phyloP scores from a whole-genome alignment of 345 rosid genomes.

The Boechera stricta region DNA sequence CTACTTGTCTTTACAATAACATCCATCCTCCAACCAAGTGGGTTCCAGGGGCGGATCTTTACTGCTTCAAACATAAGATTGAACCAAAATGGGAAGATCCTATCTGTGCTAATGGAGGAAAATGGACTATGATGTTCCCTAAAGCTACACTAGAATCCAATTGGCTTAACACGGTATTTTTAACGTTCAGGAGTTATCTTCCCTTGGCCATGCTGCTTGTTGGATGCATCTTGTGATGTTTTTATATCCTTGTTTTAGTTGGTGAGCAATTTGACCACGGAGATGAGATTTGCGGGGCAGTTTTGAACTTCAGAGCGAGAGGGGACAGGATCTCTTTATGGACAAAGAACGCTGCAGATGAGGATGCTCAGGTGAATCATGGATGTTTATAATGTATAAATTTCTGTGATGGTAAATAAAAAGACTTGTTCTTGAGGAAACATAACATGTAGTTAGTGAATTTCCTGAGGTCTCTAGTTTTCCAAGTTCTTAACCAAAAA shows the following conservation, averaged over 20 bases:
- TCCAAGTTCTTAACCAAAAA: neutral
- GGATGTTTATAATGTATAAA: neutral
- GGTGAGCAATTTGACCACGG: constrained; percentile 93
- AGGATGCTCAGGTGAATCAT: constrained; percentile 69
- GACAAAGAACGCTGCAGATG: constrained; percentile 93
- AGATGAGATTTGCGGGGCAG: constrained; percentile 95
- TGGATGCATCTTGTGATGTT: constrained; percentile 8
- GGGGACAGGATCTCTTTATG: constrained; percentile 77
- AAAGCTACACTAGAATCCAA: constrained; percentile 63
- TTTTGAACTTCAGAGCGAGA: constrained; percentile 66
- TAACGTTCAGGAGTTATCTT: neutral
- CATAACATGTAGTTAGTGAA: constrained; percentile 21
- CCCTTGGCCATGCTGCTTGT: constrained; percentile 6
- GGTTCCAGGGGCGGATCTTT: constrained; percentile 62
- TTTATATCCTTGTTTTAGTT: constrained; percentile 48
- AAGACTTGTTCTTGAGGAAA: constrained; percentile 6
- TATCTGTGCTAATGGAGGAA: constrained; percentile 90
- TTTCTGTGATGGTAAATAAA: neutral
- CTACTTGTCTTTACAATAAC: constrained; percentile 70
- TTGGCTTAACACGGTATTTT: constrained; percentile 83
- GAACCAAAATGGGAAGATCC: constrained; percentile 99
- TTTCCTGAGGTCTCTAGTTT: neutral
- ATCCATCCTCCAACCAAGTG: constrained; percentile 74
- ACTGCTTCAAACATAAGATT: constrained; percentile 82
- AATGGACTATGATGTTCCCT: constrained; percentile 67